These are phyloP conservation scores for Verticillium klebahnii DNA, from an alignment of 2,329 filamentous ascomycete species.

Conservation along the genomic window DNA sequence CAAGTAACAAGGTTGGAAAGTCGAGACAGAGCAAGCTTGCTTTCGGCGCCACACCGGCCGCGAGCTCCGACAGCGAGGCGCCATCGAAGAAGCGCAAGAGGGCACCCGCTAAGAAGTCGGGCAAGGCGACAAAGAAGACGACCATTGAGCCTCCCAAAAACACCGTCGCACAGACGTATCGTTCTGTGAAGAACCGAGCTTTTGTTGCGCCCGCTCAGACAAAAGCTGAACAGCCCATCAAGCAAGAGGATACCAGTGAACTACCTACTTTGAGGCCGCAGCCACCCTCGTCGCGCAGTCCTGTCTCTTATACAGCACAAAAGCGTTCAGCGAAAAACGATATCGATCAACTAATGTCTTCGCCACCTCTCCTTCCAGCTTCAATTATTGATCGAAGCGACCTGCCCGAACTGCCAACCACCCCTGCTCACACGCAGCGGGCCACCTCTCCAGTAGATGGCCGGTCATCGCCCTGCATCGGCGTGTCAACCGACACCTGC, in stretches of 20 bases:
- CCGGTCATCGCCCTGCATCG: conserved; percentile 6
- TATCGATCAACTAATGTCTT: not conserved
- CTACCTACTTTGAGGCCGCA: conserved; percentile 20
- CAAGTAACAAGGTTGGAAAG: conserved; percentile 33
- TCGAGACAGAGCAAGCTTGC: conserved; percentile 48
- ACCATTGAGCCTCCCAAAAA: conserved; percentile 29
- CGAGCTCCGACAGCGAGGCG: conserved; percentile 14
- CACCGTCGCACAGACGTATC: conserved; percentile 36
- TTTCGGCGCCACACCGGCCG: conserved; percentile 25
- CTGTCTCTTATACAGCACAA: not conserved
- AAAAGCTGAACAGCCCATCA: conserved; percentile 3
- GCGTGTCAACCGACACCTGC: not conserved
- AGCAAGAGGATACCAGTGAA: not conserved
- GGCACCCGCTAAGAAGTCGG: conserved; percentile 23
- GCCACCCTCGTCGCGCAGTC: conserved; percentile 11
- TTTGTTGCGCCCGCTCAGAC: conserved; percentile 11
- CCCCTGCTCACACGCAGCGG: not conserved
- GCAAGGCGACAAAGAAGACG: conserved; percentile 30
- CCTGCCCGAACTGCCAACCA: not conserved
- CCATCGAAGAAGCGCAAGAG: conserved; percentile 20
- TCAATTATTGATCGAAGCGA: not conserved
- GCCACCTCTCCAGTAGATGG: not conserved
- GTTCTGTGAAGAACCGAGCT: conserved; percentile 33
- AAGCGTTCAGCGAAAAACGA: not conserved
- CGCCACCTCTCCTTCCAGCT: not conserved